Evolutionary conservation across 139 green algal species (phyloP).

Genomic region (Eudorina sp.): DNA sequence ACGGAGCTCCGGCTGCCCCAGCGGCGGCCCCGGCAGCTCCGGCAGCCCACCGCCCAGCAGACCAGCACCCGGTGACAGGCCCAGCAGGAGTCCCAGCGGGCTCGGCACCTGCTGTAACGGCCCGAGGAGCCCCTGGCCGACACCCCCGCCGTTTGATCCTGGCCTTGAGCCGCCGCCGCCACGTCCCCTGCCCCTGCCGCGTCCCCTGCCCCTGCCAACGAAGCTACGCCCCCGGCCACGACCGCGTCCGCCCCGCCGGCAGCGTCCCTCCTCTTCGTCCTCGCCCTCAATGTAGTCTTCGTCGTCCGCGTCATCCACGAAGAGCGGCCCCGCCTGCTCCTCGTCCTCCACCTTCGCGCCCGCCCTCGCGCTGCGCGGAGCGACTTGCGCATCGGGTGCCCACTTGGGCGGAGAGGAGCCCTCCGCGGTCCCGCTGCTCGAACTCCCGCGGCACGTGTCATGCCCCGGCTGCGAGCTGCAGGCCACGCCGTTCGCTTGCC

Average conservation of each 20-base stretch:
- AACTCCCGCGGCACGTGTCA: too few relatives aligned
- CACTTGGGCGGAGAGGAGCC: not conserved
- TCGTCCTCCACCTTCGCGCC: not conserved
- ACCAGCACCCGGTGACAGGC: not conserved
- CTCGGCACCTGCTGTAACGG: not conserved
- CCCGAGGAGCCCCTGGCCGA: not conserved
- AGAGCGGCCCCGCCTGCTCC: constrained; percentile 3
- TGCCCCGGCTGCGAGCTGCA: too few relatives aligned
- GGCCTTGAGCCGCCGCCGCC: not conserved
- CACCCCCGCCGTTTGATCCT: not conserved
- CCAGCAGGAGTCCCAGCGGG: not conserved
- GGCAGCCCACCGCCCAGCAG: not conserved
- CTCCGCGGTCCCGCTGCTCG: too few relatives aligned
- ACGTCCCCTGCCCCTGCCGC: not conserved
- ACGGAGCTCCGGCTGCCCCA: not conserved
- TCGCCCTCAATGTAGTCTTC: constrained; percentile 10
- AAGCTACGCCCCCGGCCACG: not conserved
- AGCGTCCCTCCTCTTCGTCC: constrained; percentile 30
- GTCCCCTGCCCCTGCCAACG: not conserved
- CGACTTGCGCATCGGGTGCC: not conserved
- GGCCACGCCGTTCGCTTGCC: too few relatives aligned
- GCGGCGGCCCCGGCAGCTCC: not conserved
- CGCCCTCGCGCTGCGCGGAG: not conserved
- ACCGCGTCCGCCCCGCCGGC: not conserved
- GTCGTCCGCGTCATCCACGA: constrained; percentile 34